Conservation (phyloP, 2,329 filamentous ascomycete genomes). For the Waltergamsia citrina region DNA sequence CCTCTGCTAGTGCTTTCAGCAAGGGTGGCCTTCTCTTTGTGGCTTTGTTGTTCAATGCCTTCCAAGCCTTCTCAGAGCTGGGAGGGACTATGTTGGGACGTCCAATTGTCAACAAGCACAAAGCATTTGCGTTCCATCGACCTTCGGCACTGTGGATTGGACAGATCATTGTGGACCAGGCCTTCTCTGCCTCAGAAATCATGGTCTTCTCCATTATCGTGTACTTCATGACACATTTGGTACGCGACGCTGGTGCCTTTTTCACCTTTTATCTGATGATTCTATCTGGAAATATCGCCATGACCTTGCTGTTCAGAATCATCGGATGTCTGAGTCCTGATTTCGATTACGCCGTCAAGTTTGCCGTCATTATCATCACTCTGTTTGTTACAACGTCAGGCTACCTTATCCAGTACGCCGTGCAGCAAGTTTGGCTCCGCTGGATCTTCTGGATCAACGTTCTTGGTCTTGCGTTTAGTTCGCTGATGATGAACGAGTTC, state of each 20-base stretch:
- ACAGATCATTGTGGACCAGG: slow-evolving; percentile 70
- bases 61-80: slow-evolving; percentile 74
- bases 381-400: slow-evolving; percentile 75
- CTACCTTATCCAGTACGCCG: slow-evolving; percentile 74
- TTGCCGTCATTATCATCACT: slow-evolving; percentile 69
- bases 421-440: slow-evolving; percentile 64
- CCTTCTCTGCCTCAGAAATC: slow-evolving; percentile 63
- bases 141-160: slow-evolving; percentile 77
- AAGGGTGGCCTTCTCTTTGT: slow-evolving; percentile 77
- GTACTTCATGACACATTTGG: slow-evolving; percentile 69
- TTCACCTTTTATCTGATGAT: slow-evolving; percentile 70
- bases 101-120: slow-evolving; percentile 74
- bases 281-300: slow-evolving; percentile 57
- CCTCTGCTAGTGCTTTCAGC: slow-evolving; percentile 64
- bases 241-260: slow-evolving; percentile 63
- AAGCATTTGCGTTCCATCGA: slow-evolving; percentile 72
- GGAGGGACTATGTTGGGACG: slow-evolving; percentile 67
- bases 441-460: slow-evolving; percentile 77
- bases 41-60: slow-evolving; percentile 75
- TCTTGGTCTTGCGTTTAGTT: slow-evolving; percentile 64
- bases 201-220: slow-evolving; percentile 65
- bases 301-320: slow-evolving; percentile 71
- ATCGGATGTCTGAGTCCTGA: slow-evolving; percentile 67
- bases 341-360: slow-evolving; percentile 80
- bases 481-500: slow-evolving; percentile 86